Conservation (phyloP, 192 early-diverging fungal species). For the Coemansia sp. region DNA sequence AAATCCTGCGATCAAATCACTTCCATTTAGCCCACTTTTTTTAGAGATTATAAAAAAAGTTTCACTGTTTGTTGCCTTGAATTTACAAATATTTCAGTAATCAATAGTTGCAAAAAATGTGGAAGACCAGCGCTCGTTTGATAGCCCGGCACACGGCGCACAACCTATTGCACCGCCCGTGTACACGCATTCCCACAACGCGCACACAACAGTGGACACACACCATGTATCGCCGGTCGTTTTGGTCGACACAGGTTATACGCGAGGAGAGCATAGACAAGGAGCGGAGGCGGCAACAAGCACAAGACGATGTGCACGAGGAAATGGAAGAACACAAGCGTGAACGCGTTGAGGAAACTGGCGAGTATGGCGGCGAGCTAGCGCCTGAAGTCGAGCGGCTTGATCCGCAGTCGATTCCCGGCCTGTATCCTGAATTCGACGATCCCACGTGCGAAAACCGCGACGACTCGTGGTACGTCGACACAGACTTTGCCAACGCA, state of each 20-base stretch:
- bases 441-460: neutral
- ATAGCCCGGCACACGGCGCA: neutral
- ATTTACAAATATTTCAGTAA: slow-evolving; percentile 1
- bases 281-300: slow-evolving; percentile 35
- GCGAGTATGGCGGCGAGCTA: slow-evolving; percentile 7
- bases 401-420: slow-evolving; percentile 36
- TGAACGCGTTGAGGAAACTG: neutral
- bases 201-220: neutral
- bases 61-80: neutral
- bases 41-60: too few species aligned
- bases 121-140: neutral
- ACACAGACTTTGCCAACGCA: slow-evolving; percentile 14
- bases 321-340: slow-evolving; percentile 33
- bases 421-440: slow-evolving; percentile 41
- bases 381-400: slow-evolving; percentile 44
- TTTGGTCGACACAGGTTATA: neutral
- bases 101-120: neutral
- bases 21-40: neutral
- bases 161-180: neutral
- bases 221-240: neutral
- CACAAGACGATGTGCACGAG: slow-evolving; percentile 37
- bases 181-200: neutral
- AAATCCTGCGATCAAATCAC: too few species aligned
- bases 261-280: slow-evolving; percentile 12
- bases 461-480: slow-evolving; percentile 53